Evolutionary conservation across 129 eudicot genomes (phyloP).

Genomic region (Solidago caesia): DNA sequence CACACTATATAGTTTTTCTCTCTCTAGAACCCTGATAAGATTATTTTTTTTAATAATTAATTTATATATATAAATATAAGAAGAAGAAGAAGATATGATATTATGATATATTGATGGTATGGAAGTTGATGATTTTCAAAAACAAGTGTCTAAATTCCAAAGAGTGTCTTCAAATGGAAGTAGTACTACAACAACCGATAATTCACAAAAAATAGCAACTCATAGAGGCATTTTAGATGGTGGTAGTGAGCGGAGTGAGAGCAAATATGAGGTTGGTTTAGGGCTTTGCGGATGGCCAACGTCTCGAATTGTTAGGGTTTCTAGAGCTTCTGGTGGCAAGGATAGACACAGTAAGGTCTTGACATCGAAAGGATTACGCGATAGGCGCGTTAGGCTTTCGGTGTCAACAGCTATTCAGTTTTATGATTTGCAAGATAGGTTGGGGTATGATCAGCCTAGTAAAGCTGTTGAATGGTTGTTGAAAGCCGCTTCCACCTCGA

Average conservation of each 20-base stretch:
- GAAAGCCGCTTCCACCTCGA: conserved; percentile 74
- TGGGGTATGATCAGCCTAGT: conserved; percentile 89
- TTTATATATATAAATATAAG: neutral
- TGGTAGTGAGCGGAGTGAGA: conserved; percentile 30
- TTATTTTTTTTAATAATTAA: too few species aligned
- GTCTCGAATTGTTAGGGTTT: conserved; percentile 88
- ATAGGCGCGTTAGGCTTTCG: conserved; percentile 75
- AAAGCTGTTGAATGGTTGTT: conserved; percentile 95
- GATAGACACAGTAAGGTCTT: conserved; percentile 90
- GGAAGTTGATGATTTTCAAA: conserved; percentile 83
- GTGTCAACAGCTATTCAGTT: conserved; percentile 87
- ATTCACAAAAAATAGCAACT: conserved; percentile 25
- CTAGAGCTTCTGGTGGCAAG: conserved; percentile 91
- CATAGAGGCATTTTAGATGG: conserved; percentile 35
- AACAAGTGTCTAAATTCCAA: conserved; percentile 49
- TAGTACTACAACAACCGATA: conserved; percentile 37
- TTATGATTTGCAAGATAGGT: conserved; percentile 83
- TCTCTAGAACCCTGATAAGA: conserved; percentile 31
- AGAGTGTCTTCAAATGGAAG: conserved; percentile 45
- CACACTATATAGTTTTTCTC: conserved; percentile 23
- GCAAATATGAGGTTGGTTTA: conserved; percentile 17
- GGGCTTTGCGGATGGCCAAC: conserved; percentile 72
- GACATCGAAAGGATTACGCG: conserved; percentile 82
- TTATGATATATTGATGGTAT: conserved; percentile 56
- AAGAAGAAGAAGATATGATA: neutral